These are phyloP conservation scores for Diatrype stigma DNA, from an alignment of 2,329 filamentous ascomycete species.

Conservation along the genomic window DNA sequence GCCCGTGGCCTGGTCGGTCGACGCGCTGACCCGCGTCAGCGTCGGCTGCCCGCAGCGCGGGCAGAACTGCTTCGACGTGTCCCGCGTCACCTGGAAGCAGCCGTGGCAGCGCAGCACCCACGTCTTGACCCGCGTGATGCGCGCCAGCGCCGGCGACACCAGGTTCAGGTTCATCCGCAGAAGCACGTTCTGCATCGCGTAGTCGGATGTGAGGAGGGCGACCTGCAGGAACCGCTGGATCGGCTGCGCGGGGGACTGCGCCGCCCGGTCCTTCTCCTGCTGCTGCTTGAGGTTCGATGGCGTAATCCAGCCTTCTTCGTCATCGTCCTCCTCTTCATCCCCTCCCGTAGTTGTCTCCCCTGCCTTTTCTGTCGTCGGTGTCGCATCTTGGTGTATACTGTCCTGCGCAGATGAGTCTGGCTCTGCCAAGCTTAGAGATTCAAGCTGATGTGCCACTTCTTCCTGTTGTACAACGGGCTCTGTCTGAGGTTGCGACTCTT, in stretches of 20 bases:
- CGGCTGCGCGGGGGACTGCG: slow-evolving; percentile 39
- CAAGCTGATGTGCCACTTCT: slow-evolving; percentile 17
- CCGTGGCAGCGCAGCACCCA: slow-evolving; percentile 92
- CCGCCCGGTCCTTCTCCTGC: slow-evolving; percentile 61
- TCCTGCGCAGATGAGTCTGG: slow-evolving; percentile 13
- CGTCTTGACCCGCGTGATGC: slow-evolving; percentile 80
- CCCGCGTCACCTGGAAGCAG: slow-evolving; percentile 80
- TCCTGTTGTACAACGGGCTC: slow-evolving; percentile 16
- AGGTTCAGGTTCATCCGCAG: slow-evolving; percentile 93
- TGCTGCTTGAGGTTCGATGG: slow-evolving; percentile 86
- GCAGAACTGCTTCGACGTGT: slow-evolving; percentile 90
- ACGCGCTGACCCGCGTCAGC: slow-evolving; percentile 79
- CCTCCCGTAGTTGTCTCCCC: slow-evolving; percentile 20
- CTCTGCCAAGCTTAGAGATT: slow-evolving; percentile 20
- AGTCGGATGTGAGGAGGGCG: slow-evolving; percentile 92
- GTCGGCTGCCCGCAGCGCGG: slow-evolving; percentile 84
- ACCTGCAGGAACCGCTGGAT: slow-evolving; percentile 70
- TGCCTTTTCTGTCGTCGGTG: background rate
- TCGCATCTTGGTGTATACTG: slow-evolving; percentile 2
- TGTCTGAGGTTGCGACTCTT: slow-evolving; percentile 4
- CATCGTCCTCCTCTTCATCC: slow-evolving; percentile 39
- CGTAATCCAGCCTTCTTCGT: slow-evolving; percentile 85
- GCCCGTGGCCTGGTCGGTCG: slow-evolving; percentile 68
- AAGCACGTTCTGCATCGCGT: slow-evolving; percentile 95
- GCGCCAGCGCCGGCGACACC: slow-evolving; percentile 71